phyloP scores from a whole-genome alignment of 2,329 filamentous ascomycete genomes.

The Cryphonectria japonica region DNA sequence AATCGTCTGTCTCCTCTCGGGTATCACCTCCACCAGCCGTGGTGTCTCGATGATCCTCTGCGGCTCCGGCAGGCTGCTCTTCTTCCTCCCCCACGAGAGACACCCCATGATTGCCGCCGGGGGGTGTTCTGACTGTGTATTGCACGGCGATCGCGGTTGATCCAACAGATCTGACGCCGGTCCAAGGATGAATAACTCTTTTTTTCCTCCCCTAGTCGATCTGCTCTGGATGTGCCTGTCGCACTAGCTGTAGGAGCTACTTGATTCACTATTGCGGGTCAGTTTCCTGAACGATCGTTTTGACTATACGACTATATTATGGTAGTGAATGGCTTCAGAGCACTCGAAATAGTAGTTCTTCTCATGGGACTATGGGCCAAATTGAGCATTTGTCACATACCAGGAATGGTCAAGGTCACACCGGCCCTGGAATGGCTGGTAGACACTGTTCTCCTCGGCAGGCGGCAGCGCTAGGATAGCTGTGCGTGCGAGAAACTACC shows the following conservation, averaged over 20 bases:
- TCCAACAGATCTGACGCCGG: background rate
- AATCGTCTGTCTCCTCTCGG: slow-evolving; percentile 11
- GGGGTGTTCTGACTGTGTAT: background rate
- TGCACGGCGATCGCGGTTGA: background rate
- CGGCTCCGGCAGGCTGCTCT: slow-evolving; percentile 8
- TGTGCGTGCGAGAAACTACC: background rate
- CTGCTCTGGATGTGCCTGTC: background rate
- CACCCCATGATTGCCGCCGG: slow-evolving; percentile 7
- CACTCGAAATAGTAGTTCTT: background rate
- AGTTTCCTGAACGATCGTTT: background rate
- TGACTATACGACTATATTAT: background rate
- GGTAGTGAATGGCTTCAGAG: too few species aligned
- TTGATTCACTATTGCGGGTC: background rate
- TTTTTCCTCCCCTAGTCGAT: background rate
- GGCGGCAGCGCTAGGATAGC: too few species aligned
- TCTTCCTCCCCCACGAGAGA: slow-evolving; percentile 16
- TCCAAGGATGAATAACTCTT: background rate
- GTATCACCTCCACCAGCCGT: slow-evolving; percentile 9
- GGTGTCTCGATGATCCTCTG: slow-evolving; percentile 12
- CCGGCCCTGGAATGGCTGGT: background rate
- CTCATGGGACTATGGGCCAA: background rate
- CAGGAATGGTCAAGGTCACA: background rate
- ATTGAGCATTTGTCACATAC: background rate
- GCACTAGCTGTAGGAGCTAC: background rate
- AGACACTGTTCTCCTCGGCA: background rate